phyloP scores from a whole-genome alignment of 2,329 filamentous ascomycete species.

The Colletotrichum sp. region DNA sequence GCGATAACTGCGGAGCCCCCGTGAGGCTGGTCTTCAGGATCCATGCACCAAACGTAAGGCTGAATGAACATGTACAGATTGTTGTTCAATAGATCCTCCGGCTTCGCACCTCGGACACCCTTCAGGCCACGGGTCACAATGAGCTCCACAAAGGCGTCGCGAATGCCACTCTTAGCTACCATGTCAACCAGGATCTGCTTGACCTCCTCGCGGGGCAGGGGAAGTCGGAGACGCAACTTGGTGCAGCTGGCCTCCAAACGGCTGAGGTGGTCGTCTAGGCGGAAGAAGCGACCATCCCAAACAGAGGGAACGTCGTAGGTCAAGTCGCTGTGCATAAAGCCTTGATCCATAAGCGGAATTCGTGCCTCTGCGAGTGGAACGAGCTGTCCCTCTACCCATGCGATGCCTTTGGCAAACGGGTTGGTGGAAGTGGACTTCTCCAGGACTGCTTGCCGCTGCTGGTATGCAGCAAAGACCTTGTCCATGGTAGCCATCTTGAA shows the following conservation, averaged over 20 bases:
- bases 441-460: background rate
- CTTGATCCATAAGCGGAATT: constrained; percentile 56
- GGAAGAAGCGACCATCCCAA: constrained; percentile 58
- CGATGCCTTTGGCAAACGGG: constrained; percentile 47
- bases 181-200: constrained; percentile 46
- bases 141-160: constrained; percentile 54
- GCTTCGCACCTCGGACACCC: constrained; percentile 39
- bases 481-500: constrained; percentile 47
- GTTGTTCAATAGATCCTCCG: constrained; percentile 41
- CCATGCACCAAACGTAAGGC: constrained; percentile 57
- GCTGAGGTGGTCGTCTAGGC: constrained; percentile 52
- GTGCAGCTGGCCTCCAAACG: constrained; percentile 47
- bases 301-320: constrained; percentile 58
- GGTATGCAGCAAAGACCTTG: constrained; percentile 30
- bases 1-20: constrained; percentile 49
- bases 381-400: constrained; percentile 50
- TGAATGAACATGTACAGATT: constrained; percentile 53
- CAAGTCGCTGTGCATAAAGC: constrained; percentile 56
- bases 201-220: constrained; percentile 43
- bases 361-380: constrained; percentile 49
- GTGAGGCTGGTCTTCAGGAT: constrained; percentile 43
- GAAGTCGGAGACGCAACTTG: constrained; percentile 50
- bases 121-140: constrained; percentile 55
- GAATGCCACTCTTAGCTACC: constrained; percentile 49
- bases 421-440: constrained; percentile 25